phyloP scores from a whole-genome alignment of 2,329 filamentous ascomycete species.

The Coniochaeta sp. region DNA sequence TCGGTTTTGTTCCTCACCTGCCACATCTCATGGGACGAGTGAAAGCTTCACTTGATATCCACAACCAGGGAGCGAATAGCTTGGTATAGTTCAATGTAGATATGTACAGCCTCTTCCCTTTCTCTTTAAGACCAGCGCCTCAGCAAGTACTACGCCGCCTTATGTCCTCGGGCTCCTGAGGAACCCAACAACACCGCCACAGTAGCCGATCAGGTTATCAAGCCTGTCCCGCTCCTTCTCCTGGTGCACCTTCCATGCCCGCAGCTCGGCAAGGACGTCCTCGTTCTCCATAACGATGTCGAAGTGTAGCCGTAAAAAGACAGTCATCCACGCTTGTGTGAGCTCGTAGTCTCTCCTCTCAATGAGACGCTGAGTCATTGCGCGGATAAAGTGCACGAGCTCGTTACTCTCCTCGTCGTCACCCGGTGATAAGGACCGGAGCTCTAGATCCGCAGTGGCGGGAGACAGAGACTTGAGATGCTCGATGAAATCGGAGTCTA shows the following conservation, averaged over 20 bases:
- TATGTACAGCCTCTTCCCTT: neutral
- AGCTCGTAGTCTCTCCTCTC: slow-evolving; percentile 81
- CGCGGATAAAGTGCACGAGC: slow-evolving; percentile 70
- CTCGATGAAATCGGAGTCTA: slow-evolving; percentile 61
- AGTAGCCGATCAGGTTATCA: slow-evolving; percentile 75
- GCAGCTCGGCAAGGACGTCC: slow-evolving; percentile 49
- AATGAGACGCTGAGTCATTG: slow-evolving; percentile 63
- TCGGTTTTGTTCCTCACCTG: too few relatives aligned
- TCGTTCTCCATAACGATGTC: slow-evolving; percentile 44
- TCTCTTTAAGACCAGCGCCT: neutral
- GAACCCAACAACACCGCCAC: slow-evolving; percentile 77
- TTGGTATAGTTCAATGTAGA: neutral
- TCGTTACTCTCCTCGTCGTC: slow-evolving; percentile 54
- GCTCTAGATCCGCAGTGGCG: slow-evolving; percentile 80
- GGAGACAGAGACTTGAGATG: slow-evolving; percentile 77
- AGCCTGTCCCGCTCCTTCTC: slow-evolving; percentile 64
- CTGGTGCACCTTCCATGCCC: slow-evolving; percentile 65
- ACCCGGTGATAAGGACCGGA: slow-evolving; percentile 63
- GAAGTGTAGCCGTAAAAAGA: slow-evolving; percentile 76
- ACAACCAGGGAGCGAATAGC: too few relatives aligned
- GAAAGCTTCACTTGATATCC: too few relatives aligned
- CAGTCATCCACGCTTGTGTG: slow-evolving; percentile 94
- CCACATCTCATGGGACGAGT: too few relatives aligned
- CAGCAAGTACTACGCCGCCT: neutral
- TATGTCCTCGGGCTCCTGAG: slow-evolving; percentile 56